Percentiles rank a stretch among this genome's conserved stretches.
Evolutionary conservation across 768 basidiomycete genomes (phyloP).

Genomic region (Tricholoma bakamatsutake): DNA sequence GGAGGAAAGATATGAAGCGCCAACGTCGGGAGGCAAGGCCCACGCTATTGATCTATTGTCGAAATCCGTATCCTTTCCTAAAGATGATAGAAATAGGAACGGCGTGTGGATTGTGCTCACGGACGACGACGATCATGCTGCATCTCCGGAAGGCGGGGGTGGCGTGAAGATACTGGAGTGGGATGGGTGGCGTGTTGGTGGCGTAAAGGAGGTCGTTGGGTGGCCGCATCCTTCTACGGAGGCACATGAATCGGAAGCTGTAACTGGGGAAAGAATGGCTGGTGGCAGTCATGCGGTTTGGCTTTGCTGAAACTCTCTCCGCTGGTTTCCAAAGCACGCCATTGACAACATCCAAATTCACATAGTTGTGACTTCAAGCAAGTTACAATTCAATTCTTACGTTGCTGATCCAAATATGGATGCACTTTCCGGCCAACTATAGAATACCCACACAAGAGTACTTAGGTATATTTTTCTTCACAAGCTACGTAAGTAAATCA

Average conservation of each 20-base stretch:
- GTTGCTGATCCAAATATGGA: too few species aligned
- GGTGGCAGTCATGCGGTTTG: slow-evolving; percentile 51
- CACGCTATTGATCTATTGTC: slow-evolving; percentile 40
- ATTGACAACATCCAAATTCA: background rate
- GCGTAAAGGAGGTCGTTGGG: slow-evolving; percentile 33
- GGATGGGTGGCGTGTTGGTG: slow-evolving; percentile 38
- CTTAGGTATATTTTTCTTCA: too few species aligned
- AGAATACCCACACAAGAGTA: too few species aligned
- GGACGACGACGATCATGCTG: slow-evolving; percentile 37
- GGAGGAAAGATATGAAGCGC: slow-evolving; percentile 35
- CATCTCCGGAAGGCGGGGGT: slow-evolving; percentile 19
- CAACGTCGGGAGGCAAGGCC: slow-evolving; percentile 46
- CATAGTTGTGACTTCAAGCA: too few species aligned
- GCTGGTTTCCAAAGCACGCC: background rate
- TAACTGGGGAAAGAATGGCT: slow-evolving; percentile 22
- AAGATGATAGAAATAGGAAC: slow-evolving; percentile 10
- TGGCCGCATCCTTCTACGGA: slow-evolving; percentile 27
- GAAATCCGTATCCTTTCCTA: slow-evolving; percentile 16
- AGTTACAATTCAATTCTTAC: too few species aligned
- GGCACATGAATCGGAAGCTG: slow-evolving; percentile 8
- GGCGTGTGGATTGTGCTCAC: slow-evolving; percentile 45
- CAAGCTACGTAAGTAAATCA: too few species aligned
- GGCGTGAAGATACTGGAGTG: slow-evolving; percentile 45
- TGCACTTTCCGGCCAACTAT: too few species aligned
- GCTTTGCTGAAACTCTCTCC: slow-evolving; percentile 18